These are phyloP conservation scores for Trichoderma sp. DNA, from an alignment of 2,329 filamentous ascomycete species.

Conservation along the genomic window DNA sequence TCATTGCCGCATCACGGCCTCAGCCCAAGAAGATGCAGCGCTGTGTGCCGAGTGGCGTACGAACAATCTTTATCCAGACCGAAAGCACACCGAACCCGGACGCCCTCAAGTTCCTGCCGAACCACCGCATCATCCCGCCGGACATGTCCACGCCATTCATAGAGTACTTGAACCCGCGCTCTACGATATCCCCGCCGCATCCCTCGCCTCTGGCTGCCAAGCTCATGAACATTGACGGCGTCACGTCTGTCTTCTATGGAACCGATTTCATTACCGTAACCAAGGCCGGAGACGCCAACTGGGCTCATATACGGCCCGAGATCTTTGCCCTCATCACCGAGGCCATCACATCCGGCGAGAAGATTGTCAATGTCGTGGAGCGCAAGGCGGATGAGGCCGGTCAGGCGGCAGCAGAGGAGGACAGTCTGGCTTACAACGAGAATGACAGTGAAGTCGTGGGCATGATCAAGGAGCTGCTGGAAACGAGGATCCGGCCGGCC, in stretches of 20 bases:
- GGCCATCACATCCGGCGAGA: conserved; percentile 79
- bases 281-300: conserved; percentile 83
- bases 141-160: conserved; percentile 74
- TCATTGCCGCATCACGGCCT: conserved; percentile 34
- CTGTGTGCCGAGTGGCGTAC: conserved; percentile 44
- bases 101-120: conserved; percentile 94
- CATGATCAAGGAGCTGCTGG: conserved; percentile 98
- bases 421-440: conserved; percentile 81
- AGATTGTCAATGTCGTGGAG: conserved; percentile 73
- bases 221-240: conserved; percentile 89
- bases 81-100: conserved; percentile 94
- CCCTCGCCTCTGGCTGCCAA: conserved; percentile 89
- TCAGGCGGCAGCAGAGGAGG: conserved; percentile 49
- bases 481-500: conserved; percentile 90
- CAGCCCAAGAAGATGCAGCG: conserved; percentile 29
- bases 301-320: conserved; percentile 94
- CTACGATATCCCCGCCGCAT: conserved; percentile 84
- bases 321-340: conserved; percentile 95
- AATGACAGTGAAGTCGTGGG: conserved; percentile 92
- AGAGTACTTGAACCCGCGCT: conserved; percentile 87
- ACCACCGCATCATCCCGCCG: conserved; percentile 80
- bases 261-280: conserved; percentile 96
- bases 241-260: conserved; percentile 94
- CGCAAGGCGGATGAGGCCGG: conserved; percentile 55
- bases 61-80: conserved; percentile 97